Base-by-base conservation (phyloP, 192 early-diverging fungal genomes). In the Backusella luteola region DNA sequence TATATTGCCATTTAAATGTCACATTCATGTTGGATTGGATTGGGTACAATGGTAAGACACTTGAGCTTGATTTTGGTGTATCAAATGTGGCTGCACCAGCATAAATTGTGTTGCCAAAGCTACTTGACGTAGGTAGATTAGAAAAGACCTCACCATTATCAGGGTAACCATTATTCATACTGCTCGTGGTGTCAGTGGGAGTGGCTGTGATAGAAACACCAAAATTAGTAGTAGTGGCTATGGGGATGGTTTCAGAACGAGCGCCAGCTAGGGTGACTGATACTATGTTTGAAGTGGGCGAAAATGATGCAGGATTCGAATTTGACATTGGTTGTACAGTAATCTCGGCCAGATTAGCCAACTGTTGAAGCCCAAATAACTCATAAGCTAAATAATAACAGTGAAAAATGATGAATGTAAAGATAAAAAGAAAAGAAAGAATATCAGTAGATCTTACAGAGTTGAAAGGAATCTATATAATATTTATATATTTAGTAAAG, bases 21-120 rank as follows among this genome's bases (percentile, higher is more conserved):
- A 83, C 78, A 53, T 80, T 80, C 66, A 66, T 71, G 29, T 76
- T 79, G 6, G 77, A 19, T 38, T 67, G 49, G 7, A 76, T 68
- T 0, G 74, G 74, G 17, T 73, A 78, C 4, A 83, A 34, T 12
- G 81, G 81, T 9, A 59, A 39, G 17, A 73, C 46, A 35, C 74
- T 76, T 39, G 71, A 36, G 63, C 73, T 76, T 11, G 74, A 52
- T 11, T 71, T 83, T 32, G 81, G 81, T 11, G 74, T 67, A 41
- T 73, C 39, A 63, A 78, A 79, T 29, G 74, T 68, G n/a, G 77
- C 75, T 1, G 34, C 23, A 26, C 73, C 81, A 41, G 77, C 75
- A 14, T 76, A 69, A 15, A 79, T 67, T 17, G 38, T 69, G 32
- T 38, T 44, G 26, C 77, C 77, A 39, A 67, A 79, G 9, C 69